Conservation (phyloP, 2,329 filamentous ascomycete genomes). For the Talaromyces sp. region DNA sequence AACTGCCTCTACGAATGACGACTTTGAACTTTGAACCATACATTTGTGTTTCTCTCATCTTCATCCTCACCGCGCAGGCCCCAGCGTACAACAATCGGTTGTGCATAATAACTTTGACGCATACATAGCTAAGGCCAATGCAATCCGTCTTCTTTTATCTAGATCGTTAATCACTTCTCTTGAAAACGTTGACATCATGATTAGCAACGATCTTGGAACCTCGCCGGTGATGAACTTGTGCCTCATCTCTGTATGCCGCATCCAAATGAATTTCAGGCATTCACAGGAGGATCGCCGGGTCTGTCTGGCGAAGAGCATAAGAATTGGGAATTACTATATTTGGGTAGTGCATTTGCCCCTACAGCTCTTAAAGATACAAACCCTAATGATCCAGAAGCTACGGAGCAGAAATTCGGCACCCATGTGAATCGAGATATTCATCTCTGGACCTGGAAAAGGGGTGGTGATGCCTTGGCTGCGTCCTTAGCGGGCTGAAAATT, state of each 20-base stretch:
- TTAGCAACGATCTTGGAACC: background rate
- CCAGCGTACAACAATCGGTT: background rate
- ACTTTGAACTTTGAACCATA: conserved; percentile 1
- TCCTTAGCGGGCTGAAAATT: background rate
- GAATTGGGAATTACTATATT: conserved; percentile 1
- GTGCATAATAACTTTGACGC: conserved; percentile 2
- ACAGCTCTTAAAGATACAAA: background rate
- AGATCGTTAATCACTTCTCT: background rate
- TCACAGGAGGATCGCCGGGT: background rate
- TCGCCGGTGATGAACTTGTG: background rate
- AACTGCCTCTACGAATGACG: background rate
- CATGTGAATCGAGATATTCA: background rate
- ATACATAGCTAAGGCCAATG: background rate
- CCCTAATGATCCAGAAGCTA: background rate
- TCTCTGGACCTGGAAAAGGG: conserved; percentile 4
- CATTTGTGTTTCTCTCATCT: conserved; percentile 1
- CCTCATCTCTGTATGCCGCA: background rate
- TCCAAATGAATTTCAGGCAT: background rate
- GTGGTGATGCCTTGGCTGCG: conserved; percentile 5
- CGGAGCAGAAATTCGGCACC: background rate
- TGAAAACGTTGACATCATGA: conserved; percentile 1
- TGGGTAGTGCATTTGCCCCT: background rate
- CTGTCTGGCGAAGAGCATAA: background rate
- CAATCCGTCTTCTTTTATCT: background rate
- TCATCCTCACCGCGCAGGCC: background rate